Base-by-base conservation (phyloP, 225 moss, liverwort and hornwort genomes). In the Bryoerythrophyllum caledonicum region DNA sequence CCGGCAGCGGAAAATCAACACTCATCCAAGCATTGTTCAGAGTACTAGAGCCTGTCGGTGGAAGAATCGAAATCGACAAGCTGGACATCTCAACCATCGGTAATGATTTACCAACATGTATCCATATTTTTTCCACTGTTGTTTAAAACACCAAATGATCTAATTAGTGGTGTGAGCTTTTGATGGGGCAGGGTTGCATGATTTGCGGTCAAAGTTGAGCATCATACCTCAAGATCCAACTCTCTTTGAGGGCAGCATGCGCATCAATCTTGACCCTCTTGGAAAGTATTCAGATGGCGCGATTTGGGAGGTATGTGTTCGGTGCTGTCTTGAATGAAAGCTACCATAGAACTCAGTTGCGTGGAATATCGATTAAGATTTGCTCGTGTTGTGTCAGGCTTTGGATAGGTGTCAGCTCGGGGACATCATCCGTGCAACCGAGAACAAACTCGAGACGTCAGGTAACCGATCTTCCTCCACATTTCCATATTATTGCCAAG, bases 341-440 rank as follows among this genome's bases (percentile, higher is more conserved):
- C n/a, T n/a, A n/a, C n/a, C n/a, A n/a, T n/a, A n/a, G n/a, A n/a
- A n/a, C n/a, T n/a, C n/a, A n/a, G n/a, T n/a, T n/a, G n/a, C n/a
- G n/a, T n/a, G n/a, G n/a, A n/a, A n/a, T n/a, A n/a, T n/a, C n/a
- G n/a, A n/a, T n/a, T n/a, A n/a, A n/a, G n/a, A n/a, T n/a, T n/a
- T n/a, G n/a, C n/a, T n/a, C n/a, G 32, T 59, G 11, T 34, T 53
- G 40, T 70, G 78, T 34, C 78, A 95, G 95, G 95, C 83, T 20
- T 60, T 93, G 69, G 91, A 95, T 55, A 95, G 92, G 74, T 92
- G 93, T 74, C 90, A 91, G 76, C 86, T 95, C 12, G 93, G 91
- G 46, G 84, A 85, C 49, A 70, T 87, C 28, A 67, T 95, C 34
- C 85, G 95, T 17, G 74, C 82, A 8, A 90, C 88, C 65, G 81